These are phyloP conservation scores for Prunus mongolica DNA, from an alignment of 306 rosid genomes.

Conservation along the genomic window DNA sequence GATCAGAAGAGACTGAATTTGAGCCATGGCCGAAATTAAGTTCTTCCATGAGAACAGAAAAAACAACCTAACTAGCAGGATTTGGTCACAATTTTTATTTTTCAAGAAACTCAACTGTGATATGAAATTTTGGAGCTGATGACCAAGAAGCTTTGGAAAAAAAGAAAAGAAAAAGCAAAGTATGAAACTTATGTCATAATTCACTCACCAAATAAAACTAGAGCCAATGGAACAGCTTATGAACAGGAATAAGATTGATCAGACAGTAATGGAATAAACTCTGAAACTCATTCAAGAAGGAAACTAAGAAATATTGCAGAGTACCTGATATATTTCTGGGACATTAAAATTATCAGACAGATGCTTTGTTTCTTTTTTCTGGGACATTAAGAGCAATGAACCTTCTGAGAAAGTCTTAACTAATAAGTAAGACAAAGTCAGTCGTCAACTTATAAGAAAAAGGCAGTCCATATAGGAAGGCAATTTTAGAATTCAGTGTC, in stretches of 20 bases:
- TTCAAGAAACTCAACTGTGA: not conserved
- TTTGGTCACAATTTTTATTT: not conserved
- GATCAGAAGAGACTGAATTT: conserved; percentile 22
- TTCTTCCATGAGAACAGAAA: conserved; percentile 24
- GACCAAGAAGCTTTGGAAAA: not conserved
- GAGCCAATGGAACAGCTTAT: not conserved
- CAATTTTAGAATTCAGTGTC: not conserved
- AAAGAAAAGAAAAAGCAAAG: no score
- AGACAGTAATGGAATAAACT: no score
- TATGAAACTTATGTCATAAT: no score
- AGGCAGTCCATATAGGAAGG: not conserved
- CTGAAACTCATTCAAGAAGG: not conserved
- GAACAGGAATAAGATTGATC: not conserved
- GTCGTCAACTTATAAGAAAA: not conserved
- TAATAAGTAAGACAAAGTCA: not conserved
- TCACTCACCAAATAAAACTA: not conserved
- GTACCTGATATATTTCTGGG: not conserved
- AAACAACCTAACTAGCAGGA: not conserved
- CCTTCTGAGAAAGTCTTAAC: not conserved
- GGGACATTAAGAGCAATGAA: not conserved
- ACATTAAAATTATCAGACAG: not conserved
- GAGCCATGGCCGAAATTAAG: conserved; percentile 36
- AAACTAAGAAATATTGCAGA: not conserved
- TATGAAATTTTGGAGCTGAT: not conserved
- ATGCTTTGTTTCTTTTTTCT: not conserved